These are phyloP conservation scores for Fusarium mexicanum DNA, from an alignment of 2,329 filamentous ascomycete species.

Conservation along the genomic window DNA sequence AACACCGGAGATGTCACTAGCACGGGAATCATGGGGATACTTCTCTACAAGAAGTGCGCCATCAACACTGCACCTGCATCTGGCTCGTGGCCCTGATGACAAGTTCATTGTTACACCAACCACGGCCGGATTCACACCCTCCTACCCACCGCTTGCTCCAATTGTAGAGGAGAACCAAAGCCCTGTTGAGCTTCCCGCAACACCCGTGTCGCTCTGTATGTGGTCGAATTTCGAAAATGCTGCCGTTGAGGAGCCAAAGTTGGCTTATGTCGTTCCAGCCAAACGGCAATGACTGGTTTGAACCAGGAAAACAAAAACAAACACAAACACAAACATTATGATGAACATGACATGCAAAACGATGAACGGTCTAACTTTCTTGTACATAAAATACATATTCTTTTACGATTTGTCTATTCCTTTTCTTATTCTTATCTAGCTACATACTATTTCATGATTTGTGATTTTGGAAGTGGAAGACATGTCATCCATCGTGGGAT, in stretches of 20 bases:
- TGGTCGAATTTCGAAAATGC: constrained; percentile 41
- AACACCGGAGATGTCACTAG: constrained; percentile 4
- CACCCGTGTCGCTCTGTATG: constrained; percentile 43
- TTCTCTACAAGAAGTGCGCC: constrained; percentile 31
- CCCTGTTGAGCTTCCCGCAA: constrained; percentile 42
- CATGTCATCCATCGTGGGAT: neutral
- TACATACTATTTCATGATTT: neutral
- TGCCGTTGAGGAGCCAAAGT: constrained; percentile 39
- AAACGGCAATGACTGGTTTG: constrained; percentile 3
- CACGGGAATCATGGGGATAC: constrained; percentile 33
- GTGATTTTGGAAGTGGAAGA: neutral
- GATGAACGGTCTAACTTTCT: constrained; percentile 18
- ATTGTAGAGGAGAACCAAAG: constrained; percentile 7
- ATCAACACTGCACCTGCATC: constrained; percentile 28
- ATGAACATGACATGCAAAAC: constrained; percentile 29
- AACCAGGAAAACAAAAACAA: neutral
- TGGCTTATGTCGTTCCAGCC: constrained; percentile 41
- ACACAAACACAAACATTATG: neutral
- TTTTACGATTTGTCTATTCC: constrained; percentile 5
- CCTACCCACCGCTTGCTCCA: constrained; percentile 6
- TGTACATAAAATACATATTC: constrained; percentile 1
- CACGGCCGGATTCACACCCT: constrained; percentile 33
- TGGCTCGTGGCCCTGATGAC: constrained; percentile 39
- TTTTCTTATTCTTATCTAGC: neutral
- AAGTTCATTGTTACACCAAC: constrained; percentile 41